phyloP scores from a whole-genome alignment of 2,329 filamentous ascomycete genomes.

The Ophiocordyceps camponoti-rufipedis region DNA sequence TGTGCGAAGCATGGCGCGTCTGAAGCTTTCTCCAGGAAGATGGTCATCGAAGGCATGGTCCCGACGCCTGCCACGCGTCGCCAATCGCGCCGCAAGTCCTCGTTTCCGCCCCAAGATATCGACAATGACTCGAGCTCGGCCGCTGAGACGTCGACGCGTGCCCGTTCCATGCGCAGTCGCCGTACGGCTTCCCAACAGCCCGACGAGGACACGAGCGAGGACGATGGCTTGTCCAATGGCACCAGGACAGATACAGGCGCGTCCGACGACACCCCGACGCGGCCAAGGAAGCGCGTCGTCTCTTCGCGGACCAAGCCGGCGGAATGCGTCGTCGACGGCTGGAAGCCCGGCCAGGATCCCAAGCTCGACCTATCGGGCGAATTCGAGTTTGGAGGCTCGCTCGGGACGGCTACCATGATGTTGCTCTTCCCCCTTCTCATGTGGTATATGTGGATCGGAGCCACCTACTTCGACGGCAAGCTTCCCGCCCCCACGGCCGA shows the following conservation, averaged over 20 bases:
- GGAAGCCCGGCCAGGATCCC: constrained; percentile 39
- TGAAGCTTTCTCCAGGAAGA: constrained; percentile 24
- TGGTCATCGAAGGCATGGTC: constrained; percentile 43
- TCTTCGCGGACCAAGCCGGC: constrained; percentile 2
- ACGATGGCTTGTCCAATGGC: constrained; percentile 8
- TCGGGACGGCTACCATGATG: constrained; percentile 75
- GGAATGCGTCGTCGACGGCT: constrained; percentile 27
- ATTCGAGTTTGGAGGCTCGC: constrained; percentile 74
- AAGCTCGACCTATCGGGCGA: constrained; percentile 44
- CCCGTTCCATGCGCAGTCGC: constrained; percentile 23
- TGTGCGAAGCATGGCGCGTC: not conserved
- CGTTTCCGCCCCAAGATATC: constrained; percentile 24
- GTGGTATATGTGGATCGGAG: constrained; percentile 99
- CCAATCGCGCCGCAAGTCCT: constrained; percentile 30
- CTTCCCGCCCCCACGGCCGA: constrained; percentile 49
- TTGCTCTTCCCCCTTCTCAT: constrained; percentile 82
- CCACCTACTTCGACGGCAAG: constrained; percentile 77
- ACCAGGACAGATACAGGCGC: not conserved
- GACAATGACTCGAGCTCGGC: constrained; percentile 31
- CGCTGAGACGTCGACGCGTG: constrained; percentile 19
- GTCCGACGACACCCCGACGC: not conserved
- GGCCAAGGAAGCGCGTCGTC: not conserved
- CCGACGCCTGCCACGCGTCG: constrained; percentile 30
- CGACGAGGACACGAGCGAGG: constrained; percentile 28
- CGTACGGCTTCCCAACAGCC: constrained; percentile 11